Conservation (phyloP, 2,329 filamentous ascomycete genomes). For the Escovopsis sp. region DNA sequence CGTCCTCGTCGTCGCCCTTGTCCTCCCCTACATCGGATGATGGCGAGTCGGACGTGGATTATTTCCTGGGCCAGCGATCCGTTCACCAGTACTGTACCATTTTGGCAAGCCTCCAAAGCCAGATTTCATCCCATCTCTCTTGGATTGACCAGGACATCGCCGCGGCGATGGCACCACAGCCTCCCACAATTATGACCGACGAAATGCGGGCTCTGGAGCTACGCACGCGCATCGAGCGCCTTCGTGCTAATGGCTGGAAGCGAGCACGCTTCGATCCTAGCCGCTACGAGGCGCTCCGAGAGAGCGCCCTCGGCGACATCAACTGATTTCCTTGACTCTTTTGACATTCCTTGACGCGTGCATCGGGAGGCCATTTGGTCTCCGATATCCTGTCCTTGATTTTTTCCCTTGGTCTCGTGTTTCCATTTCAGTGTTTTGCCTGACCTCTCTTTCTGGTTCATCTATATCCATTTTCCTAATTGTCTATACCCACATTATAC, state of each 20-base stretch:
- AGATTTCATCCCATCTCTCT: constrained; percentile 33
- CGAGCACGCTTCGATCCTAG: constrained; percentile 38
- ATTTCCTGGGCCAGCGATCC: constrained; percentile 27
- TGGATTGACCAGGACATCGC: constrained; percentile 28
- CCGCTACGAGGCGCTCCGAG: constrained; percentile 38
- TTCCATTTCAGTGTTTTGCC: background rate
- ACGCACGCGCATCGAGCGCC: constrained; percentile 36
- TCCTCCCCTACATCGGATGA: constrained; percentile 6
- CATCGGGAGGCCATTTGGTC: background rate
- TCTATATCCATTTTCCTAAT: background rate
- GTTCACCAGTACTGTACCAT: constrained; percentile 35
- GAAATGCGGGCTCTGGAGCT: constrained; percentile 27
- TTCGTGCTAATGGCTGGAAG: constrained; percentile 40
- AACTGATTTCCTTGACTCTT: constrained; percentile 2
- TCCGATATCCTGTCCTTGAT: background rate
- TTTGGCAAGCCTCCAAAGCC: constrained; percentile 31
- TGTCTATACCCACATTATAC: too few relatives aligned
- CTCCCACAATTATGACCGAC: constrained; percentile 12
- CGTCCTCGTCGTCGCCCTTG: too few relatives aligned
- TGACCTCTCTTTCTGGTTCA: background rate
- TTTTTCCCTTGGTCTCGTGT: background rate
- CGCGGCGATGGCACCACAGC: constrained; percentile 11
- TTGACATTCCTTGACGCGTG: background rate
- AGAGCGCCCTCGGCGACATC: constrained; percentile 37
- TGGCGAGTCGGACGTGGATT: constrained; percentile 13